Base-by-base conservation (phyloP, 139 green algal genomes). In the Coccomyxa sp. region DNA sequence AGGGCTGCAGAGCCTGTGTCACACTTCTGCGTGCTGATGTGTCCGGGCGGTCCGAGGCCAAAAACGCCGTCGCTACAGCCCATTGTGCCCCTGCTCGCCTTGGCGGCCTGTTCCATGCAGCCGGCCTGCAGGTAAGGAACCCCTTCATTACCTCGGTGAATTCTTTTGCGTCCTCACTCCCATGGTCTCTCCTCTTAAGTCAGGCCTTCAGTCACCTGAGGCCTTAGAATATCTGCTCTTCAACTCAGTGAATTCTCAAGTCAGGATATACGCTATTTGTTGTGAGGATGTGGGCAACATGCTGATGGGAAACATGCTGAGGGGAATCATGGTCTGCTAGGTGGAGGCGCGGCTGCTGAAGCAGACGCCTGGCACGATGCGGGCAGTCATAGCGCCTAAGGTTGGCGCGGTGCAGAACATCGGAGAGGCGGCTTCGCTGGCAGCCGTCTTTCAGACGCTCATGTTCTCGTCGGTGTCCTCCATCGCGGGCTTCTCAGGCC, bases 331-430 rank as follows among this genome's bases (percentile, higher is more conserved):
- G 7, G 3, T 51, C 38, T 3, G 38, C 38, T 51, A 51, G 38
- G 38, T 51, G 38, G 38, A 51, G 38, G 38, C 38, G 38, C 38
- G 38, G 3, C 30, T 88, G 15, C 11, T 45, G 7, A 82, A 81
- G 16, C 84, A 89, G 59, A 87, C 82, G 0, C 58, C 31, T 10
- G 10, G 23, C 10, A 83, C 66, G 1, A 79, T 91, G 80, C 81
- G 83, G 21, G n/a, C 45, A n/a, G 79, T 71, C 10, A 45, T 85
- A 7, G 88, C 88, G 10, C 88, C 88, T 10, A 92, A 92, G 68
- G 31, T 86, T 14, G 76, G 25, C 7, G 80, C 81, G 16, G 28
- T 84, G 31, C 58, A 85, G 17, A 77, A 63, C 71, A 75, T 83
- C 10, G 66, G 17, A 13, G 16, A 17, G 28, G 57, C 58, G 0